Conservation (phyloP, 2,329 filamentous ascomycete species). For the Pseudocercospora fuligena region DNA sequence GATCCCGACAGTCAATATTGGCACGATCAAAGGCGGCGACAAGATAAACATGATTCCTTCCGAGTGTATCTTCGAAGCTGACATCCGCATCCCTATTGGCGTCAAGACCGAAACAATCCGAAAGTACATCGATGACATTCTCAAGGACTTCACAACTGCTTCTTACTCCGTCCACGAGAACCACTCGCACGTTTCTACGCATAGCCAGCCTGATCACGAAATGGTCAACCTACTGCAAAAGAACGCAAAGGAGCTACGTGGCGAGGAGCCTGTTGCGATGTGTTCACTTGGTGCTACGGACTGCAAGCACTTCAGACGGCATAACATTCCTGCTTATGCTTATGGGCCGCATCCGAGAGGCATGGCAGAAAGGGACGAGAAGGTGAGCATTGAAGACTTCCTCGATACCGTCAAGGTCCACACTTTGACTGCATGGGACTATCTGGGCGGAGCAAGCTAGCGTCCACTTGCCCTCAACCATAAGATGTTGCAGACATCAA, state of each 20-base stretch:
- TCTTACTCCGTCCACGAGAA: slow-evolving; percentile 41
- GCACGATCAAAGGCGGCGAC: slow-evolving; percentile 47
- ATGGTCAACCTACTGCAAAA: slow-evolving; percentile 38
- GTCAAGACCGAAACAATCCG: slow-evolving; percentile 40
- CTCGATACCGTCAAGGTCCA: slow-evolving; percentile 40
- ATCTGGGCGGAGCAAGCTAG: slow-evolving; percentile 23
- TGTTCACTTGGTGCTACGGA: slow-evolving; percentile 48
- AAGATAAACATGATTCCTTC: slow-evolving; percentile 52
- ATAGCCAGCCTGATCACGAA: slow-evolving; percentile 41
- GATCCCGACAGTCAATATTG: slow-evolving; percentile 48
- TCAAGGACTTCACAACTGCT: slow-evolving; percentile 39
- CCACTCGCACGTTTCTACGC: slow-evolving; percentile 43
- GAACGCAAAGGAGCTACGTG: slow-evolving; percentile 37
- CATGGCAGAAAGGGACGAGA: slow-evolving; percentile 37
- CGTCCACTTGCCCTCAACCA: neutral
- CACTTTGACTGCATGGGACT: slow-evolving; percentile 41
- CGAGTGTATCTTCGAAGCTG: slow-evolving; percentile 45
- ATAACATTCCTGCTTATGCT: slow-evolving; percentile 45
- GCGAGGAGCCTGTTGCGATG: slow-evolving; percentile 40
- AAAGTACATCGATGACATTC: slow-evolving; percentile 35
- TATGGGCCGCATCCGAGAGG: slow-evolving; percentile 42
- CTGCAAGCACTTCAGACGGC: slow-evolving; percentile 49
- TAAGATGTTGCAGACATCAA: neutral
- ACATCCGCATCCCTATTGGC: slow-evolving; percentile 49
- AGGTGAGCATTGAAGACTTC: slow-evolving; percentile 41